Percentiles rank a stretch among this genome's conserved stretches.
Conservation (phyloP, 2,329 filamentous ascomycete species). For the Neofusicoccum kwambonambiense region DNA sequence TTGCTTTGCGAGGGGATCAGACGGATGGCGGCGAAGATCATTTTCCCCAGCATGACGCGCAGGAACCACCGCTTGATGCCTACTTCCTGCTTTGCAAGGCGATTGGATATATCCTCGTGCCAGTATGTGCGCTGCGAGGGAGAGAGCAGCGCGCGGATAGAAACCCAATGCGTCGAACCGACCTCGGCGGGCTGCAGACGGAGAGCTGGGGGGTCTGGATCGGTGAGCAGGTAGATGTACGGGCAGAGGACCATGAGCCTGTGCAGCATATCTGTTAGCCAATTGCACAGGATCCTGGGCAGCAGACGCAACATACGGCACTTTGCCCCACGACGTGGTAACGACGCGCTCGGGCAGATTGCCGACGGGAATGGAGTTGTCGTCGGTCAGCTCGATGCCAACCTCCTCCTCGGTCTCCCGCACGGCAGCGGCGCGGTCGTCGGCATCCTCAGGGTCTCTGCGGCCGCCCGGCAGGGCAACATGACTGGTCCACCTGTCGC, state of each 20-base stretch:
- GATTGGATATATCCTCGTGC: slow-evolving; percentile 63
- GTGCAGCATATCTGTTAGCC: not conserved
- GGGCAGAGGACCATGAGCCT: slow-evolving; percentile 69
- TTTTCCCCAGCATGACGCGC: slow-evolving; percentile 59
- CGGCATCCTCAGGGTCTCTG: slow-evolving; percentile 62
- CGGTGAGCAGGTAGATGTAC: slow-evolving; percentile 64
- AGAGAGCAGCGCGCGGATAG: slow-evolving; percentile 60
- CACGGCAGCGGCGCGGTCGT: slow-evolving; percentile 62
- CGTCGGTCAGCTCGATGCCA: slow-evolving; percentile 57
- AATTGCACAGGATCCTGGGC: not conserved
- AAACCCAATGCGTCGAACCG: slow-evolving; percentile 68
- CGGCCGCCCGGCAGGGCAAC: slow-evolving; percentile 68
- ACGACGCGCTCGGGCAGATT: slow-evolving; percentile 67
- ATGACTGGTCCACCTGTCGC: slow-evolving; percentile 69
- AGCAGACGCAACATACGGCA: slow-evolving; percentile 49
- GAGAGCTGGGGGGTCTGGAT: slow-evolving; percentile 55
- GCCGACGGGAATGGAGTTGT: slow-evolving; percentile 50
- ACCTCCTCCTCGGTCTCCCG: slow-evolving; percentile 67
- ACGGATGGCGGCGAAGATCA: slow-evolving; percentile 66
- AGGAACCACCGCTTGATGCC: slow-evolving; percentile 55
- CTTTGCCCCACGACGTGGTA: slow-evolving; percentile 65
- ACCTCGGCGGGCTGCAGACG: slow-evolving; percentile 68
- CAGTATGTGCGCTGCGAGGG: slow-evolving; percentile 60
- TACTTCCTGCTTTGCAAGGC: slow-evolving; percentile 57
- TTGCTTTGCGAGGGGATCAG: slow-evolving; percentile 62